Base-by-base conservation (phyloP, 2,329 filamentous ascomycete genomes). In the Claviceps digitariae region DNA sequence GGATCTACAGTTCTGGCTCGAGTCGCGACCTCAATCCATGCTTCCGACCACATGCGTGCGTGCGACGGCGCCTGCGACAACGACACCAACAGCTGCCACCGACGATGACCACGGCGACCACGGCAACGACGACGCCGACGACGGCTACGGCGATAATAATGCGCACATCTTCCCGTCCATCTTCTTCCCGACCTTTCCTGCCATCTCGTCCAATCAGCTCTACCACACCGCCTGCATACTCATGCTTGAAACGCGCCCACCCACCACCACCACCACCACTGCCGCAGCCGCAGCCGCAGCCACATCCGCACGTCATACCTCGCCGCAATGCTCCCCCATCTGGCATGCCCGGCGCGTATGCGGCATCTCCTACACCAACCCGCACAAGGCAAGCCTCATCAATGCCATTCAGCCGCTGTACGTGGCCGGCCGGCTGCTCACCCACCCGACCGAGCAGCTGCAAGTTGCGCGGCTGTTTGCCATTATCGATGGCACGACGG, bases 401-500 rank as follows among this genome's bases (percentile, higher is more conserved):
- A 77, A 78, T 54, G 72, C 74, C 10, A 74, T 77, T 5, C 75
- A 77, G 52, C 75, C 75, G 0, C 64, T 78, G 0, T 77, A 72
- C 63, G 64, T 78, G 20, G 75, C 76, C 0, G 75, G 74, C 0
- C 69, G 68, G 17, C 57, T 76, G 0, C 66, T 78, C 36, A 76
- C 70, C 5, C 74, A 77, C 57, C 65, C 63, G 0, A 58, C 59
- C 23, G 66, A 72, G 51, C 67, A 65, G 9, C 58, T 64, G 1
- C 59, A 64, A 25, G 61, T 72, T 6, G 61, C 64, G 0, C 62
- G 67, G 9, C 59, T 72, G 2, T 69, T 77, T 20, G 68, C 67
- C 12, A 66, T 65, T 5, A 74, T 77, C 25, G 74, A 77, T 55
- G 61, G 66, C 4, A 66, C 70, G 8, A 77, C 72, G 1, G 74